Conservation (phyloP, 1,284 basidiomycete genomes). For the Moesziomyces sp. region DNA sequence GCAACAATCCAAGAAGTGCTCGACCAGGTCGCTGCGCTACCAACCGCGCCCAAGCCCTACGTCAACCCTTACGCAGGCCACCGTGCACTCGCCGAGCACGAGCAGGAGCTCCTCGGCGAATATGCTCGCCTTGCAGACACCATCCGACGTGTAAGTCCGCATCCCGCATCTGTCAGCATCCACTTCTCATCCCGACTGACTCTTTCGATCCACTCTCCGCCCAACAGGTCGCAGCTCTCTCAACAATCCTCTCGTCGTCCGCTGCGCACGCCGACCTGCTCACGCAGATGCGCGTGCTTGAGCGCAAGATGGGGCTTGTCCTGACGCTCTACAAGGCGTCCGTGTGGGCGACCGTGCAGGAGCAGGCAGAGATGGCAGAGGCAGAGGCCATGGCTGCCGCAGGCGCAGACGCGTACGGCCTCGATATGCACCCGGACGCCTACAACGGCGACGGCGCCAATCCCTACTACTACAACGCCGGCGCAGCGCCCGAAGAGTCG, state of each 20-base stretch:
- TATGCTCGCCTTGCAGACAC: slow-evolving; percentile 63
- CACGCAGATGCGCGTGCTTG: slow-evolving; percentile 81
- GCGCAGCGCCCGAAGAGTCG: slow-evolving; percentile 5
- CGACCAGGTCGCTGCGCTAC: slow-evolving; percentile 40
- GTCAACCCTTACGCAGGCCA: slow-evolving; percentile 63
- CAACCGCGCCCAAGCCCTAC: slow-evolving; percentile 32
- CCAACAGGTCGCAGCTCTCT: slow-evolving; percentile 65
- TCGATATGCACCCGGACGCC: slow-evolving; percentile 21
- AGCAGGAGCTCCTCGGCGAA: slow-evolving; percentile 62
- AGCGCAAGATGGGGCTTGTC: slow-evolving; percentile 91
- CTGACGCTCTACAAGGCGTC: slow-evolving; percentile 85
- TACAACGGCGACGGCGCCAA: slow-evolving; percentile 11
- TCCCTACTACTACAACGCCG: slow-evolving; percentile 14
- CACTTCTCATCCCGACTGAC: background rate
- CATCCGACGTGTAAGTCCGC: slow-evolving; percentile 53
- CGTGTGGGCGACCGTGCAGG: slow-evolving; percentile 92
- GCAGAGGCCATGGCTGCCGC: slow-evolving; percentile 46
- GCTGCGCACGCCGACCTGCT: slow-evolving; percentile 81
- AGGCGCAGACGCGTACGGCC: slow-evolving; percentile 20
- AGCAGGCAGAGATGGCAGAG: slow-evolving; percentile 76
- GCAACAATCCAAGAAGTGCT: slow-evolving; percentile 44
- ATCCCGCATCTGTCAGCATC: background rate
- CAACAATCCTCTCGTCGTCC: slow-evolving; percentile 69
- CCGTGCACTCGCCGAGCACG: slow-evolving; percentile 46
- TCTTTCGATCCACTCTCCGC: background rate